A percentile compares a stretch with the other conserved stretches of the same genome.
Evolutionary conservation across 345 rosid species (phyloP).

Genomic region (Hibiscus trionum): DNA sequence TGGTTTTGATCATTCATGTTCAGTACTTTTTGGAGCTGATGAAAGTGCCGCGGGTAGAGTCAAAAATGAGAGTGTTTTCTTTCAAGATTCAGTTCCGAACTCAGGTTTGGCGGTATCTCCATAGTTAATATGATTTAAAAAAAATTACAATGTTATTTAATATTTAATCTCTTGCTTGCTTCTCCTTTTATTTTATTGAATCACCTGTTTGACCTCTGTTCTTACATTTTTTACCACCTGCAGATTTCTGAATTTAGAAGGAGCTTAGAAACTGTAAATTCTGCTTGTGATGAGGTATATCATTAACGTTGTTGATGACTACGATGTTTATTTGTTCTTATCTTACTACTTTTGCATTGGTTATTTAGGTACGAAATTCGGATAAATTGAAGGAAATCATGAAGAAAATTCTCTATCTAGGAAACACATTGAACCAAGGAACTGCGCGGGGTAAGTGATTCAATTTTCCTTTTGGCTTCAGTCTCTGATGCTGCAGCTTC

Average conservation of each 20-base stretch:
- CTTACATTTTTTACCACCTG: slow-evolving; percentile 15
- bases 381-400: slow-evolving; percentile 79
- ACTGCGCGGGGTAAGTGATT: slow-evolving; percentile 82
- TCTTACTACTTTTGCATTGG: slow-evolving; percentile 15
- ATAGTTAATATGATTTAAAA: slow-evolving; percentile 21
- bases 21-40: slow-evolving; percentile 92
- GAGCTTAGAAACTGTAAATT: slow-evolving; percentile 75
- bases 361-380: slow-evolving; percentile 70
- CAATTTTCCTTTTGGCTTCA: background rate
- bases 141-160: slow-evolving; percentile 13
- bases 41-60: slow-evolving; percentile 99
- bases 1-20: slow-evolving; percentile 14
- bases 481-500: background rate
- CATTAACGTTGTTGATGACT: slow-evolving; percentile 6
- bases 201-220: background rate
- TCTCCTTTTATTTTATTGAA: background rate
- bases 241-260: slow-evolving; percentile 82
- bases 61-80: slow-evolving; percentile 86
- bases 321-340: background rate
- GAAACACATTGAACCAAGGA: slow-evolving; percentile 93
- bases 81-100: slow-evolving; percentile 88
- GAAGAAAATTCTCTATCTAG: slow-evolving; percentile 86
- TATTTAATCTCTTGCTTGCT: slow-evolving; percentile 9
- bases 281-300: slow-evolving; percentile 88
- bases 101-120: slow-evolving; percentile 78